Conservation (phyloP, 2,329 filamentous ascomycete genomes). For the Hortaea werneckii region DNA sequence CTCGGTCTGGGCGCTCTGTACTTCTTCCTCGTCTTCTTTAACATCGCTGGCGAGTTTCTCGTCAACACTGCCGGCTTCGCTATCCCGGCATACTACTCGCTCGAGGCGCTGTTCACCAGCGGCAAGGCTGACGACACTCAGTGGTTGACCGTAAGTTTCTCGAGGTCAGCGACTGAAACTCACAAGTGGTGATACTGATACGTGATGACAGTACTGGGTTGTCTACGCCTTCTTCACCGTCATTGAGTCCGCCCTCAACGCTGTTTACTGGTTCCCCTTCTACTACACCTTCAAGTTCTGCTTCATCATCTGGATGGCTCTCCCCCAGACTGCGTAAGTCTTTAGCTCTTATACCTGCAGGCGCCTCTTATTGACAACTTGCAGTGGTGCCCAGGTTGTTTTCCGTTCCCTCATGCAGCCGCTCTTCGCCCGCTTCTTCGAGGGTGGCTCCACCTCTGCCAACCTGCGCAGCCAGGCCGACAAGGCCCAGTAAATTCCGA, state of each 20-base stretch:
- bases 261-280: constrained; percentile 92
- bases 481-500: constrained; percentile 39
- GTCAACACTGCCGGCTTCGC: constrained; percentile 79
- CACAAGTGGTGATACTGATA: constrained; percentile 2
- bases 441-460: constrained; percentile 62
- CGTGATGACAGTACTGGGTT: constrained; percentile 61
- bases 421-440: constrained; percentile 87
- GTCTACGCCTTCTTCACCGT: constrained; percentile 76
- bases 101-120: constrained; percentile 63
- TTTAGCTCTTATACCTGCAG: background rate
- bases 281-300: constrained; percentile 99
- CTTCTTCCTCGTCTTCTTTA: constrained; percentile 88
- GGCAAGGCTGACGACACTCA: constrained; percentile 71
- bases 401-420: constrained; percentile 95
- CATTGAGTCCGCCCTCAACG: constrained; percentile 69
- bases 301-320: constrained; percentile 93
- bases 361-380: background rate
- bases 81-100: constrained; percentile 75
- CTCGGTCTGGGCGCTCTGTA: constrained; percentile 69
- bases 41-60: constrained; percentile 78
- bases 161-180: background rate
- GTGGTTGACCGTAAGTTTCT: constrained; percentile 49
- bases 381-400: constrained; percentile 84
- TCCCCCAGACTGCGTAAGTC: constrained; percentile 82
- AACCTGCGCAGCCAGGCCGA: constrained; percentile 85